A percentile compares a stretch with the other conserved stretches of the same genome.
Evolutionary conservation across 805 yeast genomes (phyloP).

Genomic region (Pichia manshurica): DNA sequence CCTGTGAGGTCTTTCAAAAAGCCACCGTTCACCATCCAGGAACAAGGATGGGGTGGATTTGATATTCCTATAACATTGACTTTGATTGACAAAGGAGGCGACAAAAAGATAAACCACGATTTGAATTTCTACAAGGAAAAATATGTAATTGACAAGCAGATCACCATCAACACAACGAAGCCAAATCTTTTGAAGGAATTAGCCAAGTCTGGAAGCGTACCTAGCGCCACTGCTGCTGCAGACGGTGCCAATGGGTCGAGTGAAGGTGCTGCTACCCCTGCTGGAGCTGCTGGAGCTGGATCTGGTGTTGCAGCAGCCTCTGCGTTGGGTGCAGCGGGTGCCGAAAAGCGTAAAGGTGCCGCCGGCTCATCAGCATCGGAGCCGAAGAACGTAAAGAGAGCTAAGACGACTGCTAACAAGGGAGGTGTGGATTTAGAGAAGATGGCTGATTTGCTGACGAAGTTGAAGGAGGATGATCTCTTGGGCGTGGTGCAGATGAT

Average conservation of each 20-base stretch:
- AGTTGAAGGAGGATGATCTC: conserved; percentile 85
- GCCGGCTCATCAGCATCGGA: conserved; percentile 24
- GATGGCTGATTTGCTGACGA: conserved; percentile 83
- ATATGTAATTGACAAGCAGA: conserved; percentile 71
- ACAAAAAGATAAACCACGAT: conserved; percentile 80
- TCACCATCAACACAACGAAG: conserved; percentile 70
- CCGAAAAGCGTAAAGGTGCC: conserved; percentile 25
- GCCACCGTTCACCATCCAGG: conserved; percentile 81
- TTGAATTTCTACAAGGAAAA: conserved; percentile 75
- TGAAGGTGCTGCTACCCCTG: conserved; percentile 8
- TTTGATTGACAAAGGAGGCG: conserved; percentile 82
- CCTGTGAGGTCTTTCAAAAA: conserved; percentile 78
- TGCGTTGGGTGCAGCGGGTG: conserved; percentile 15
- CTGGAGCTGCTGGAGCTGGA: too few species aligned
- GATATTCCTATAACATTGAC: conserved; percentile 78
- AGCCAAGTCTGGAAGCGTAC: conserved; percentile 78
- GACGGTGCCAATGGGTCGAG: conserved; percentile 17
- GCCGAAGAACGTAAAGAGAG: conserved; percentile 42
- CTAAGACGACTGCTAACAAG: conserved; percentile 54
- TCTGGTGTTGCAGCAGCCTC: not conserved
- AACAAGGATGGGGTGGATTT: conserved; percentile 98
- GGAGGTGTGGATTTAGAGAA: conserved; percentile 83
- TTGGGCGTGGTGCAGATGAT: conserved; percentile 96
- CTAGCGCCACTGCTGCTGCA: not conserved
- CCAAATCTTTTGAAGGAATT: conserved; percentile 67